Conservation (phyloP, 78 protist genomes). For the Dictyostelium purpureum region DNA sequence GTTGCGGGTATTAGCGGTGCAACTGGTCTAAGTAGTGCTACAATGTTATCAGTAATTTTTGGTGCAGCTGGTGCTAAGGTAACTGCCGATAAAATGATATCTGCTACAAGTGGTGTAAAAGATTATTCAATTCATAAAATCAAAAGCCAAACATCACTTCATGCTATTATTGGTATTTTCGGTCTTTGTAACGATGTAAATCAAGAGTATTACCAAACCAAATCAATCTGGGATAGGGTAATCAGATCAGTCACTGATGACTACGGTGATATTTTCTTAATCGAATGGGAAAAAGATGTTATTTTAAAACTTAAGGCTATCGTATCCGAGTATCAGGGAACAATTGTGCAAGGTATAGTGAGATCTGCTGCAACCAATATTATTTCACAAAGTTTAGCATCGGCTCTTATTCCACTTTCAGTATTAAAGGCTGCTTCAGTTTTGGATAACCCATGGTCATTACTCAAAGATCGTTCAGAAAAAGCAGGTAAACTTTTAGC, state of each 20-base stretch:
- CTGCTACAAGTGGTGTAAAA: slow-evolving; percentile 26
- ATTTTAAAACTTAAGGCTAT: slow-evolving; percentile 21
- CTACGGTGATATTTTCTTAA: slow-evolving; percentile 58
- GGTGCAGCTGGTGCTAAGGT: slow-evolving; percentile 73
- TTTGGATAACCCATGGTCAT: slow-evolving; percentile 64
- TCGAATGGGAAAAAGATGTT: slow-evolving; percentile 41
- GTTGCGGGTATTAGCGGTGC: slow-evolving; percentile 13
- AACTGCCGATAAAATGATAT: slow-evolving; percentile 39
- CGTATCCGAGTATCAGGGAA: slow-evolving; percentile 43
- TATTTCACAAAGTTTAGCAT: slow-evolving; percentile 40
- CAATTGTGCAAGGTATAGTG: slow-evolving; percentile 11
- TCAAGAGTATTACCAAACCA: neutral
- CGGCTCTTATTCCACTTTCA: slow-evolving; percentile 47
- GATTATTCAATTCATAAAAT: slow-evolving; percentile 43
- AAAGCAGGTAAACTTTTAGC: slow-evolving; percentile 63
- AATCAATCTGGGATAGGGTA: slow-evolving; percentile 1
- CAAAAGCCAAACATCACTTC: slow-evolving; percentile 51
- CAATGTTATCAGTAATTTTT: slow-evolving; percentile 44
- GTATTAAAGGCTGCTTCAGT: slow-evolving; percentile 45
- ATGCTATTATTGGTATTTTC: slow-evolving; percentile 41
- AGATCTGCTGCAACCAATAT: slow-evolving; percentile 73
- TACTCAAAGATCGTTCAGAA: slow-evolving; percentile 70
- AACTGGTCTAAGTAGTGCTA: slow-evolving; percentile 59
- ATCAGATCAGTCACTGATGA: slow-evolving; percentile 39
- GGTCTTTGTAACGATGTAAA: neutral